A percentile compares a stretch with the other conserved stretches of the same genome.
phyloP scores from a whole-genome alignment of 768 basidiomycete genomes.

The Psilocybe cubensis region DNA sequence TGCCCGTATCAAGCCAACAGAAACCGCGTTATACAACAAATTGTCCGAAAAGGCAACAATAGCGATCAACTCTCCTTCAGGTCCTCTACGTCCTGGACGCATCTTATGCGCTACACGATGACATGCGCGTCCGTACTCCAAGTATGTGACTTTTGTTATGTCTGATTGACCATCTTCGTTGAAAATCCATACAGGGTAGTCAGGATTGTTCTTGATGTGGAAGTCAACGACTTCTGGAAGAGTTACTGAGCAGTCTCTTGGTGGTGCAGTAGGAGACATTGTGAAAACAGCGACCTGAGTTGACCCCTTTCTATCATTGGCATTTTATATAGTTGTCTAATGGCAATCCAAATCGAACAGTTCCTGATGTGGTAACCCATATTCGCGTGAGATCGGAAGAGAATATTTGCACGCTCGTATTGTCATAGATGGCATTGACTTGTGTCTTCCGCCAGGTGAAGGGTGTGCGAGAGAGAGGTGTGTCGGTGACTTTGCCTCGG shows the following conservation, averaged over 20 bases:
- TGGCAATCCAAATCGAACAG: neutral
- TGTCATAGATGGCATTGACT: neutral
- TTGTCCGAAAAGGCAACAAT: slow-evolving; percentile 37
- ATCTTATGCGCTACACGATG: slow-evolving; percentile 45
- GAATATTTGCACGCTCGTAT: neutral
- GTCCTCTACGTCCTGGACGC: slow-evolving; percentile 33
- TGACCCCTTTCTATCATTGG: neutral
- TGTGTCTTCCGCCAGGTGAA: neutral
- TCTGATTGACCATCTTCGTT: slow-evolving; percentile 20
- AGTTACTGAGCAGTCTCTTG: slow-evolving; percentile 35
- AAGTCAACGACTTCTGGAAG: slow-evolving; percentile 37
- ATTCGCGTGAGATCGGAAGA: neutral
- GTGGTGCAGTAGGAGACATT: slow-evolving; percentile 20
- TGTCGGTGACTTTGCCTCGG: neutral
- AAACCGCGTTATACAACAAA: slow-evolving; percentile 45
- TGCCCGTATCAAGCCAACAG: slow-evolving; percentile 39
- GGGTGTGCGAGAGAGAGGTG: neutral
- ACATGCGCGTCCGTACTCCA: slow-evolving; percentile 49
- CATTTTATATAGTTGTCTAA: neutral
- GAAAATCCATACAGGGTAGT: slow-evolving; percentile 33
- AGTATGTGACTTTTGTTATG: slow-evolving; percentile 34
- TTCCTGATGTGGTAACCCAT: neutral
- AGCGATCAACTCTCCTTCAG: slow-evolving; percentile 37
- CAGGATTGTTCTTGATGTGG: slow-evolving; percentile 37
- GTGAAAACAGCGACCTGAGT: neutral